Percentiles rank a stretch among this genome's conserved stretches.
Evolutionary conservation across 495 filamentous ascomycete species (phyloP).

Genomic region (Penicillium soppii): DNA sequence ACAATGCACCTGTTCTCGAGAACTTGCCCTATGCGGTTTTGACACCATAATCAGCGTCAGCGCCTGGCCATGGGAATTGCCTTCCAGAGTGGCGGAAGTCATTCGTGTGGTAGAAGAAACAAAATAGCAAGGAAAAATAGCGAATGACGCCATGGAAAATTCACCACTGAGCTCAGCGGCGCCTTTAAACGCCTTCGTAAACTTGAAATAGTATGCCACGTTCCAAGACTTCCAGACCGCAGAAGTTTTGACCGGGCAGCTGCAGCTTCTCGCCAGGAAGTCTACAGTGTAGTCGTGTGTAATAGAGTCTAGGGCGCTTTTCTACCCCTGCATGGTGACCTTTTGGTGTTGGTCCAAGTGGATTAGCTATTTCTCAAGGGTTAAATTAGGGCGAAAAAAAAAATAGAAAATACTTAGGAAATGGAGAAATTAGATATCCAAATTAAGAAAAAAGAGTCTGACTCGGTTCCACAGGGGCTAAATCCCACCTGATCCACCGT

Average conservation of each 20-base stretch:
- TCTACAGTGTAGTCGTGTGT: not conserved
- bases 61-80: not conserved
- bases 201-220: too few relatives aligned
- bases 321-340: slow-evolving; percentile 2
- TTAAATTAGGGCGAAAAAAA: too few relatives aligned
- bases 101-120: too few relatives aligned
- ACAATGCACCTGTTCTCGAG: not conserved
- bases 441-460: slow-evolving; percentile 8
- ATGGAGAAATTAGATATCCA: not conserved
- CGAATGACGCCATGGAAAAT: not conserved
- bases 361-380: not conserved
- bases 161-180: too few relatives aligned
- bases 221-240: slow-evolving; percentile 9
- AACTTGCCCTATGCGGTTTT: not conserved
- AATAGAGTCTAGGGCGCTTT: not conserved
- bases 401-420: not conserved
- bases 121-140: not conserved
- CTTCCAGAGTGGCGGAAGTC: too few relatives aligned
- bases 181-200: too few relatives aligned
- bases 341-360: not conserved
- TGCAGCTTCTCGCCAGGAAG: slow-evolving; percentile 1
- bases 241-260: not conserved
- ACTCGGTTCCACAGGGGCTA: slow-evolving; percentile 26
- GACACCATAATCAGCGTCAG: not conserved
- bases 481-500: slow-evolving; percentile 18